These are phyloP conservation scores for Cladosporium oxysporum DNA, from an alignment of 2,329 filamentous ascomycete genomes.

Conservation along the genomic window DNA sequence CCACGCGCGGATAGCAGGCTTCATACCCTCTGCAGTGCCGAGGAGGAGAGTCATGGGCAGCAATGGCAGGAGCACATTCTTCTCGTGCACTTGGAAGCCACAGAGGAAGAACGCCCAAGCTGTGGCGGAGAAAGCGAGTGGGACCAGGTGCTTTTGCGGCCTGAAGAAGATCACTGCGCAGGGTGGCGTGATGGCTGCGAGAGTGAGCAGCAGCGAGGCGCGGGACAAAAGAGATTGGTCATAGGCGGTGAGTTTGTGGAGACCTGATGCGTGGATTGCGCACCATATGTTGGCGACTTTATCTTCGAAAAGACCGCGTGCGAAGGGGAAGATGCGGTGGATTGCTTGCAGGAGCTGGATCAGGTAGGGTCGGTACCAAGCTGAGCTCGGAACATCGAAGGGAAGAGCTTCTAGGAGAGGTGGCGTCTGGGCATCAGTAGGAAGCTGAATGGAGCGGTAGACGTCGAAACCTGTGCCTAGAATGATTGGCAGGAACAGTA, in stretches of 20 bases:
- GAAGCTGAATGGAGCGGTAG: conserved; percentile 63
- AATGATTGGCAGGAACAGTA: conserved; percentile 75
- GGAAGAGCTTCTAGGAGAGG: conserved; percentile 67
- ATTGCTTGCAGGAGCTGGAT: conserved; percentile 81
- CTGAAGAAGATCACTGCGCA: conserved; percentile 77
- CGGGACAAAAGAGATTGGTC: conserved; percentile 71
- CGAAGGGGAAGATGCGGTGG: conserved; percentile 93
- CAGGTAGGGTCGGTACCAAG: conserved; percentile 71
- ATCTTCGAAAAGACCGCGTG: conserved; percentile 94
- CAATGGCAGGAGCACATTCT: conserved; percentile 88
- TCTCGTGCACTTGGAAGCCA: conserved; percentile 97
- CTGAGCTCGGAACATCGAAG: conserved; percentile 58
- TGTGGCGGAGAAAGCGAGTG: conserved; percentile 76
- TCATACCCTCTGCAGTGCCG: conserved; percentile 74
- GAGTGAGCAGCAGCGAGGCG: conserved; percentile 71
- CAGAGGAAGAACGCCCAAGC: conserved; percentile 98
- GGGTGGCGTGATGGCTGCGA: conserved; percentile 74
- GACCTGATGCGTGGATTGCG: conserved; percentile 70
- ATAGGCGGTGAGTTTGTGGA: conserved; percentile 81
- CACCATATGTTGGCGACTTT: conserved; percentile 99
- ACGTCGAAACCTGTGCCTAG: conserved; percentile 70
- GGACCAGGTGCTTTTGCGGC: conserved; percentile 75
- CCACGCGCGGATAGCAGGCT: conserved; percentile 78
- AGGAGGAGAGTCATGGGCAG: conserved; percentile 91
- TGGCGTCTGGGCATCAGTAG: conserved; percentile 47